Base-by-base conservation (phyloP, 2,329 filamentous ascomycete species). In the Colletotrichum lentis region DNA sequence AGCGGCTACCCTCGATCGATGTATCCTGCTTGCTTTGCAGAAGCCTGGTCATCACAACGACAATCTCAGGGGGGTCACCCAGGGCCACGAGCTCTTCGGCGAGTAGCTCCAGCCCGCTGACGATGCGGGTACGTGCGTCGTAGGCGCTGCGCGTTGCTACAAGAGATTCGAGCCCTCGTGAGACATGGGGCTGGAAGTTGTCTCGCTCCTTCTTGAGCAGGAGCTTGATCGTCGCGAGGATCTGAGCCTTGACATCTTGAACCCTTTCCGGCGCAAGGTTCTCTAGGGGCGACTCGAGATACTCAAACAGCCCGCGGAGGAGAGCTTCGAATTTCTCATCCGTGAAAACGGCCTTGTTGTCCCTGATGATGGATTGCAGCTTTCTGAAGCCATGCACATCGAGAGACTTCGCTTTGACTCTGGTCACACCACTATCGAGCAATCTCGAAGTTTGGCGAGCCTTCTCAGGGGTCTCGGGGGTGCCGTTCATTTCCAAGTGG, bases 341-440 rank as follows among this genome's bases (percentile, higher is more conserved):
- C 1, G 85, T 84, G 74, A 91, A 88, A 22, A 88, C 82, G 16
- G 88, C 84, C 73, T 85, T 85, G 74, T 84, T 86, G 67, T 91
- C 89, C 71, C 90, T 89, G 68, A 93, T 85, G 71, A 94, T 85
- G 46, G 89, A 89, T 76, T 94, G 91, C 56, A 94, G 82, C 74
- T 92, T 91, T 61, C 91, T 87, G 83, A 94, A 93, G 64, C 91
- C 91, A 74, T 94, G 91, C 3, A 92, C 91, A 74, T 94, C 92
- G n/a, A 95, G 85, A 1, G 88, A 88, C 73, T 88, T 88, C 37
- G 86, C 84, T 72, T 88, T 88, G 72, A 94, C 90, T 71, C 91
- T 91, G 59, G 88, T 82, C 72, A 94, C 91, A 57, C 90, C 92
- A 73, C 91, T 94, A 39, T 90, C 87, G 5, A 95, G 83, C 27